These are phyloP conservation scores for Eutrema heterophyllum DNA, from an alignment of 345 rosid genomes.

Conservation along the genomic window DNA sequence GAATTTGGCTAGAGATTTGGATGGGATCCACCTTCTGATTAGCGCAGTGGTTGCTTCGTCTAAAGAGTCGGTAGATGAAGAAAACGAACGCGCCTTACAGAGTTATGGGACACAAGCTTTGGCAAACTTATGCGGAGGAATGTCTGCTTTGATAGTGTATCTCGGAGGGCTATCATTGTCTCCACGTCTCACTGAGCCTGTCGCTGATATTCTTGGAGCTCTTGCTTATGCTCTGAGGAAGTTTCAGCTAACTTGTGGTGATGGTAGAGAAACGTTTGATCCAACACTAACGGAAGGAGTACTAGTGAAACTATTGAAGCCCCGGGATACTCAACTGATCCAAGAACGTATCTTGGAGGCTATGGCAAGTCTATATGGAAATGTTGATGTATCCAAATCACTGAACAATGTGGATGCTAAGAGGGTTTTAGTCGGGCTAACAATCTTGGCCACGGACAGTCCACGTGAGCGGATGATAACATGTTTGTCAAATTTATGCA, in stretches of 20 bases:
- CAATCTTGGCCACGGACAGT: conserved; percentile 53
- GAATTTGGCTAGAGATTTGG: conserved; percentile 53
- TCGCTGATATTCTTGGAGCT: conserved; percentile 74
- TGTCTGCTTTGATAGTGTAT: conserved; percentile 56
- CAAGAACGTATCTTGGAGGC: conserved; percentile 89
- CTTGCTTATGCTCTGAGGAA: conserved; percentile 82
- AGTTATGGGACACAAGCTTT: conserved; percentile 65
- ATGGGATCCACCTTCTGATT: conserved; percentile 62
- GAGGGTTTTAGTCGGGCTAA: conserved; percentile 64
- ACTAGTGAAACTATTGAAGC: conserved; percentile 57
- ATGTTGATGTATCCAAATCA: conserved; percentile 41
- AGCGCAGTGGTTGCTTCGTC: conserved; percentile 81
- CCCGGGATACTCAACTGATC: conserved; percentile 56
- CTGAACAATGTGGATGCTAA: conserved; percentile 66
- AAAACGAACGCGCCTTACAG: conserved; percentile 52
- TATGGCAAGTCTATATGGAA: conserved; percentile 80
- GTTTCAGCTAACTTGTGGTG: conserved; percentile 39
- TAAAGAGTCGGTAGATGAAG: conserved; percentile 73
- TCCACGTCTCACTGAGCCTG: conserved; percentile 65
- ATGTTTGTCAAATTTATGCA: conserved; percentile 55
- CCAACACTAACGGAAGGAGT: conserved; percentile 52
- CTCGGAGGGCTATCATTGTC: conserved; percentile 68
- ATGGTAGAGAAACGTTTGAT: conserved; percentile 49
- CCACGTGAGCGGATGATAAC: conserved; percentile 58
- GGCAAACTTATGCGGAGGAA: conserved; percentile 76